Percentiles rank a stretch among this genome's conserved stretches.
Evolutionary conservation across 2,329 filamentous ascomycete species (phyloP).

Genomic region (Claviceps sorghi): DNA sequence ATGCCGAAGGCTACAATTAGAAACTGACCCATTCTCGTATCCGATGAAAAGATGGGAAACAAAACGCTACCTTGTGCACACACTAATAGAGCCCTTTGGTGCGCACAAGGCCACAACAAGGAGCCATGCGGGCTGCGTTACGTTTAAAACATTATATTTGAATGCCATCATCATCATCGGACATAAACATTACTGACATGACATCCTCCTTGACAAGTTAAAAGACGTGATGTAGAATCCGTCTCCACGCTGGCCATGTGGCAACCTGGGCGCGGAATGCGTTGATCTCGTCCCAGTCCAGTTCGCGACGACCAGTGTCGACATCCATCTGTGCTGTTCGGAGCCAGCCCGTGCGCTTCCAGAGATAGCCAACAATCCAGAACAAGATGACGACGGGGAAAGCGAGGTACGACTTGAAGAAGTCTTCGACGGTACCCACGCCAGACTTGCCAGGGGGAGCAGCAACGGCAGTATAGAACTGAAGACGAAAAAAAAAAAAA

Average conservation of each 20-base stretch:
- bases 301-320: constrained; percentile 48
- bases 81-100: too few species aligned
- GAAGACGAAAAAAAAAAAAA: not conserved
- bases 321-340: constrained; percentile 48
- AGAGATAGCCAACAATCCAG: constrained; percentile 44
- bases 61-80: too few species aligned
- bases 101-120: too few species aligned
- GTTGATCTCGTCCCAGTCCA: constrained; percentile 52
- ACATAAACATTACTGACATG: not conserved
- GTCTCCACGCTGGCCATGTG: constrained; percentile 36
- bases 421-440: constrained; percentile 29
- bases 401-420: constrained; percentile 42
- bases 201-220: constrained; percentile 14
- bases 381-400: constrained; percentile 40
- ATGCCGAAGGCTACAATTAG: too few species aligned
- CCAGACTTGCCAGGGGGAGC: constrained; percentile 18
- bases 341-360: constrained; percentile 51
- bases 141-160: not conserved
- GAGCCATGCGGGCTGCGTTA: too few species aligned
- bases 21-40: too few species aligned
- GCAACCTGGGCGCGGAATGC: constrained; percentile 34
- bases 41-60: too few species aligned
- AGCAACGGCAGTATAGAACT: constrained; percentile 36
- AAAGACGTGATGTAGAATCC: constrained; percentile 23
- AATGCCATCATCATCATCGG: not conserved